Base-by-base conservation (phyloP, 495 filamentous ascomycete species). In the Daldinia grandis region DNA sequence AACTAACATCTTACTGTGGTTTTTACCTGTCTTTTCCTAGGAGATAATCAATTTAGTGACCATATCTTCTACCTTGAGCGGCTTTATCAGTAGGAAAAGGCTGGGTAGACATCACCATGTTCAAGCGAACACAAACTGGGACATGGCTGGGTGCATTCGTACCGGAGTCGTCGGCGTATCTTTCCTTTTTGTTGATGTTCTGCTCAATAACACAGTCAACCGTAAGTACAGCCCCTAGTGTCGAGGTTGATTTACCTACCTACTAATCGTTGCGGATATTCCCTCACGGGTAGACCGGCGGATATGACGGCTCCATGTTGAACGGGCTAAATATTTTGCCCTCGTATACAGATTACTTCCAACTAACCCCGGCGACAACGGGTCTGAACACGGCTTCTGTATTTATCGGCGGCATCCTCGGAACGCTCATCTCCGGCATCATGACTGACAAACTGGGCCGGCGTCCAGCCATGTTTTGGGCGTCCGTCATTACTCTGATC, bases 271-370 rank as follows among this genome's bases (percentile, higher is more conserved):
- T 9, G 19, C 8, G 42, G 19, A 47, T 47, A 47, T 47, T 12
- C 8, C 33, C 30, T 50, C 24, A 25, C 63, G 37, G 33, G 50
- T 53, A 76, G 74, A 77, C 82, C 2, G 73, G 74, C 33, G 84
- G 83, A 5, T 87, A 85, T 69, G 84, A 87, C 62, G 81, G 82
- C 24, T 85, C 82, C 4, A 83, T 85, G 80, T 38, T 85, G 62
- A 86, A 86, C 59, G 84, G 83, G 1, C 78, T 87, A 24, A 84
- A 86, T 53, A 85, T 86, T 56, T 70, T 86, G 1, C 80, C 82
- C 1, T 76, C 69, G 7, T 87, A 86, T 58, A 80, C 72, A 5
- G 76, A 84, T 37, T 86, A 86, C 70, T 87, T 86, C 78, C 58
- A 81, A 25, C 74, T 85, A 12, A 82, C 75, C 17, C 35, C 79